These are phyloP conservation scores for Passiflora organensis DNA, from an alignment of 345 rosid genomes.

Conservation along the genomic window DNA sequence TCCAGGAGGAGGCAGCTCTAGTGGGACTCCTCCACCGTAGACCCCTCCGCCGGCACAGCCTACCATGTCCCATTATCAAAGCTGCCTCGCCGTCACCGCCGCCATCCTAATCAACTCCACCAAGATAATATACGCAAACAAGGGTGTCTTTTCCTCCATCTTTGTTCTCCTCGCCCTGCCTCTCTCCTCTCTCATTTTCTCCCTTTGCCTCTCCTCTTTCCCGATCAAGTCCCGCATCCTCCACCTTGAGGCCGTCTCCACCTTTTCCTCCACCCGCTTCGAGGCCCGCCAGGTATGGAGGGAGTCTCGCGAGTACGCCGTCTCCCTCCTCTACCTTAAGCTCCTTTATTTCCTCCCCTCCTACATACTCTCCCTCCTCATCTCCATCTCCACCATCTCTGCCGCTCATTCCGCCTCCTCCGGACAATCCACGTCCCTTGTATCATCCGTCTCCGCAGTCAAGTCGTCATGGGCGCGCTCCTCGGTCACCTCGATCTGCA, in stretches of 20 bases:
- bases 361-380: slow-evolving; percentile 47
- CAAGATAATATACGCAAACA: slow-evolving; percentile 40
- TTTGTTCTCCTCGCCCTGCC: slow-evolving; percentile 50
- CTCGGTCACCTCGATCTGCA: slow-evolving; percentile 43
- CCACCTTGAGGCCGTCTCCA: slow-evolving; percentile 50
- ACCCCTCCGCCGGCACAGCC: too few relatives aligned
- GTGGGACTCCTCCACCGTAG: too few relatives aligned
- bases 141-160: slow-evolving; percentile 37
- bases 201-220: slow-evolving; percentile 43
- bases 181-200: slow-evolving; percentile 48
- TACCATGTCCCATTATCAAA: too few relatives aligned
- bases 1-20: too few relatives aligned
- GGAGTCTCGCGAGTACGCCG: slow-evolving; percentile 57
- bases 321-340: slow-evolving; percentile 52
- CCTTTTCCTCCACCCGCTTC: slow-evolving; percentile 40
- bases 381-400: slow-evolving; percentile 32
- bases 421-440: slow-evolving; percentile 25
- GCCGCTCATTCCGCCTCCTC: slow-evolving; percentile 29
- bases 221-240: slow-evolving; percentile 47
- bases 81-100: too few relatives aligned
- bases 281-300: slow-evolving; percentile 59
- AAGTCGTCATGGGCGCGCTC: slow-evolving; percentile 37
- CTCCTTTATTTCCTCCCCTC: slow-evolving; percentile 42
- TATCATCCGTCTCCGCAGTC: slow-evolving; percentile 21
- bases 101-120: slow-evolving; percentile 22